Percentiles rank a stretch among this genome's conserved stretches.
These are phyloP conservation scores for Zancudomyces culisetae DNA, from an alignment of 371 early-diverging fungal genomes.

Conservation along the genomic window DNA sequence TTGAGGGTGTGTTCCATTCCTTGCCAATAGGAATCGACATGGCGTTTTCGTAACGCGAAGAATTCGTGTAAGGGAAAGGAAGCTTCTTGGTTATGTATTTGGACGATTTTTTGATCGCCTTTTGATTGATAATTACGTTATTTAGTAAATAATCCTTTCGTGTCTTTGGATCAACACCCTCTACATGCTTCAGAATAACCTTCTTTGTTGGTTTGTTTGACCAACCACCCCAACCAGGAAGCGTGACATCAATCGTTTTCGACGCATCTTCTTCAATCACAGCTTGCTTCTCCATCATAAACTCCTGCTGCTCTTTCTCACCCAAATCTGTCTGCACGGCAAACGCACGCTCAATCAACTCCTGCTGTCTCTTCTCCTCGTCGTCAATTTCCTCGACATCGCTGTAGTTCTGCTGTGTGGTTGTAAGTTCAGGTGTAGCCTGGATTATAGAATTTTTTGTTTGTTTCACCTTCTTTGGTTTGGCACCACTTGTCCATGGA, in stretches of 20 bases:
- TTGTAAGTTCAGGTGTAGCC: background rate
- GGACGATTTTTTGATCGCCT: slow-evolving; percentile 48
- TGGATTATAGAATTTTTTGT: background rate
- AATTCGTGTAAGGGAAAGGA: slow-evolving; percentile 68
- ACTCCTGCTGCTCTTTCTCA: slow-evolving; percentile 26
- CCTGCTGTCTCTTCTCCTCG: slow-evolving; percentile 36
- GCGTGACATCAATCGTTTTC: slow-evolving; percentile 54
- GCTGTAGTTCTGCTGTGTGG: slow-evolving; percentile 5
- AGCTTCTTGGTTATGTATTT: slow-evolving; percentile 51
- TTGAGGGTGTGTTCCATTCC: slow-evolving; percentile 79
- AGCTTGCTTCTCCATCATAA: slow-evolving; percentile 62
- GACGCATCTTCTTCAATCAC: slow-evolving; percentile 42
- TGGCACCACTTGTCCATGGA: background rate
- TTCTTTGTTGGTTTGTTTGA: slow-evolving; percentile 9
- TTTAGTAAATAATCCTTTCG: slow-evolving; percentile 55
- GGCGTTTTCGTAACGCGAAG: slow-evolving; percentile 73
- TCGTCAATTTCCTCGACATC: slow-evolving; percentile 8
- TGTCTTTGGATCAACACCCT: slow-evolving; percentile 33
- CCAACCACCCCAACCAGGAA: slow-evolving; percentile 94
- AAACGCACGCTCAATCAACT: slow-evolving; percentile 83
- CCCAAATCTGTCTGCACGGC: slow-evolving; percentile 73
- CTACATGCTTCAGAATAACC: background rate
- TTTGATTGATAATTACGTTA: slow-evolving; percentile 85
- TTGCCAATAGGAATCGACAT: slow-evolving; percentile 72
- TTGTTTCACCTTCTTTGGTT: background rate